Percentiles rank a stretch among this genome's conserved stretches.
Evolutionary conservation across 2,329 filamentous ascomycete species (phyloP).

Genomic region (Xylaria sp.): DNA sequence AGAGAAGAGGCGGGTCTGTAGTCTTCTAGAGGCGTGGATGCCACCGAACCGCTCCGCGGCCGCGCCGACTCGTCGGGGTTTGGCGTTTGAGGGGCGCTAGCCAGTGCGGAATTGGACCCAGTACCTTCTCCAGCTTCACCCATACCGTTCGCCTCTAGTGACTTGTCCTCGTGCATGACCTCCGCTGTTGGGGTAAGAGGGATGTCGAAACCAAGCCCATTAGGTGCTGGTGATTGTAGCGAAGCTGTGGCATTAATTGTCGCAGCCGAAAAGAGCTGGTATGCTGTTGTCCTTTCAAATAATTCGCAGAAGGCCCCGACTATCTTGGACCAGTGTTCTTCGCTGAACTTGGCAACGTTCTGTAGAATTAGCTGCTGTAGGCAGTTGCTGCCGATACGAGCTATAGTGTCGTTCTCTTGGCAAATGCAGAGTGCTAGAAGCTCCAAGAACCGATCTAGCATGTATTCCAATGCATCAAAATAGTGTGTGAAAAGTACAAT

Average conservation of each 20-base stretch:
- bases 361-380: conserved; percentile 95
- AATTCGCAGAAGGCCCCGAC: conserved; percentile 96
- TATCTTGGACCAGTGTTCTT: conserved; percentile 91
- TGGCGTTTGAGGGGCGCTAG: conserved; percentile 38
- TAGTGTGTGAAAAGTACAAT: conserved; percentile 99
- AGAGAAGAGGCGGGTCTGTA: conserved; percentile 81
- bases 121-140: conserved; percentile 54
- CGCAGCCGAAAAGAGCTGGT: conserved; percentile 91
- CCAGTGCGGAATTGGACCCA: conserved; percentile 47
- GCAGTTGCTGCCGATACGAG: conserved; percentile 97
- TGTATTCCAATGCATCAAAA: conserved; percentile 94
- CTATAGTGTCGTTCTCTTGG: conserved; percentile 98
- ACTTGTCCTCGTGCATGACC: conserved; percentile 60
- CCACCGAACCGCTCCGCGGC: conserved; percentile 43
- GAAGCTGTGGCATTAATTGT: conserved; percentile 64
- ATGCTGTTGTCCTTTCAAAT: conserved; percentile 92
- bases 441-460: conserved; percentile 97
- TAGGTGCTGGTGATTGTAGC: conserved; percentile 61
- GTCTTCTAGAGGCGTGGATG: conserved; percentile 75
- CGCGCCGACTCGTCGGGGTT: conserved; percentile 38
- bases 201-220: conserved; percentile 62
- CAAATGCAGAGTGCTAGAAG: conserved; percentile 95
- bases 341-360: conserved; percentile 91
- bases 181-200: conserved; percentile 55
- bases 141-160: conserved; percentile 68